Base-by-base conservation (phyloP, 768 basidiomycete species). In the Termitomyces sp. region DNA sequence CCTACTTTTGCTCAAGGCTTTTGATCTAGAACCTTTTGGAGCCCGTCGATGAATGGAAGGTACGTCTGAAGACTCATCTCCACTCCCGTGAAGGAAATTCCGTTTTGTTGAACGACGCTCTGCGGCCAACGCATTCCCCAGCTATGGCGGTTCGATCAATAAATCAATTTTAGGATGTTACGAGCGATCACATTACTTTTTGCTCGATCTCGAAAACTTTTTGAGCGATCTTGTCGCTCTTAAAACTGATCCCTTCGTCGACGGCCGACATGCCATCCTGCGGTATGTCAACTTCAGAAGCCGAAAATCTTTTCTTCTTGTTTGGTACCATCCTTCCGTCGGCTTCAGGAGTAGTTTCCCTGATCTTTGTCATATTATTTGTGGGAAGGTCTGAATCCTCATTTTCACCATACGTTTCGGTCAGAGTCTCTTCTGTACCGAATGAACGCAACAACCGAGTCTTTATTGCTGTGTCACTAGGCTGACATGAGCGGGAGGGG, bases 171-270 rank as follows among this genome's bases (percentile, higher is more conserved):
- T 50, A 10, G 47, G 32, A 13, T 4, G n/a, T 33, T 7, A 18
- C 4, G 5, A 57, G 2, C 13, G 8, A 49, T 10, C 6, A n/a
- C 70, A 76, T 55, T 45, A 93, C 94, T 84, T 95, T 96, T 62
- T 90, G 85, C 73, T 96, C 93, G 58, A 97, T 95, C 70, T 89
- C 85, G 49, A 89, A 66, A 47, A 97, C 90, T 70, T 94, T 92
- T 68, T 90, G 84, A 26, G 91, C 88, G 55, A 97, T 94, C 66
- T 83, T 85, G 64, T 95, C 94, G 62, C 88, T 93, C 68, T 87
- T 86, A 66, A 86, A 80, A 62, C 83, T 89, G 69, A 94, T 92
- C 46, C 87, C 86, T 68, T 90, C 87, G 63, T 93, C 92, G 16
- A 92, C 89, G n/a, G 90, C 91, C 57, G 76, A 80, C 87, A 93